Percentiles rank a stretch among this genome's conserved stretches.
Conservation (phyloP, 108 stramenopile species). For the Skeletonema potamos region DNA sequence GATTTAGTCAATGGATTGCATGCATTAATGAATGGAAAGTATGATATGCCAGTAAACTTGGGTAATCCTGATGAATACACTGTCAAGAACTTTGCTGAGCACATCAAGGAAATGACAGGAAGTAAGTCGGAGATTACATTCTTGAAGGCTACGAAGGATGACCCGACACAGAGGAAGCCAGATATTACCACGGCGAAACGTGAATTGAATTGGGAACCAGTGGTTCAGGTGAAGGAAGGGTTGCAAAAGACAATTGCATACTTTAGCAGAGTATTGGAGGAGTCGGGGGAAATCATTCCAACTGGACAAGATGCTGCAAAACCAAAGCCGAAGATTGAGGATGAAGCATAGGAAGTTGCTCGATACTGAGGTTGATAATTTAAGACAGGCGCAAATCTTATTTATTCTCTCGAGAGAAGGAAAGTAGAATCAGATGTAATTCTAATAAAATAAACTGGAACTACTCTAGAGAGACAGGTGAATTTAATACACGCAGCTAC, state of each 20-base stretch:
- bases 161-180: slow-evolving; percentile 93
- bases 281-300: slow-evolving; percentile 87
- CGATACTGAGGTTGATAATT: not conserved
- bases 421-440: too few relatives aligned
- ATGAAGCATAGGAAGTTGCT: not conserved
- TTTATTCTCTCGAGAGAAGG: not conserved
- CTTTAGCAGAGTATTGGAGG: slow-evolving; percentile 87
- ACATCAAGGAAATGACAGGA: slow-evolving; percentile 76
- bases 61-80: slow-evolving; percentile 99
- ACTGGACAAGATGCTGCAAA: slow-evolving; percentile 71
- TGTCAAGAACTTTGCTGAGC: slow-evolving; percentile 88
- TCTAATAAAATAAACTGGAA: too few relatives aligned
- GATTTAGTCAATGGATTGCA: slow-evolving; percentile 98
- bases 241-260: slow-evolving; percentile 92
- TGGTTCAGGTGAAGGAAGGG: slow-evolving; percentile 85
- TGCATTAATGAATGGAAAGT: slow-evolving; percentile 94
- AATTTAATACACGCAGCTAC: too few relatives aligned
- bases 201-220: slow-evolving; percentile 91
- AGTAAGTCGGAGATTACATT: slow-evolving; percentile 70
- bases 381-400: too few relatives aligned
- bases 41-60: slow-evolving; percentile 93
- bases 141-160: slow-evolving; percentile 83
- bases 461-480: too few relatives aligned
- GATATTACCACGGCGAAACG: slow-evolving; percentile 93
- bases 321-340: slow-evolving; percentile 40